phyloP scores from a whole-genome alignment of 2,329 filamentous ascomycete species.

The Aspergillus viridinutans region DNA sequence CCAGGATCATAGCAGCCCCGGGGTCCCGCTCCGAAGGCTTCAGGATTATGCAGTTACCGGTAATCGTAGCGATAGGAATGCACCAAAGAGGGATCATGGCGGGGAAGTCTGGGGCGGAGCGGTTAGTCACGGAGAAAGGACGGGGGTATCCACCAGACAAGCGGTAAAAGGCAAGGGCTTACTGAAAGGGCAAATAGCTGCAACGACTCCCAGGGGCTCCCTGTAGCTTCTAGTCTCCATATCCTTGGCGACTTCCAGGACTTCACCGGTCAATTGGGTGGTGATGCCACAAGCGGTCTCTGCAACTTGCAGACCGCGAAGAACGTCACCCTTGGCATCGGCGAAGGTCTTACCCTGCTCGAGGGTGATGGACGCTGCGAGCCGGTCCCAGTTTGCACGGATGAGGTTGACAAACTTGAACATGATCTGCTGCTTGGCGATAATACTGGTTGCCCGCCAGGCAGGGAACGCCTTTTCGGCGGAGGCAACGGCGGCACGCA shows the following conservation, averaged over 20 bases:
- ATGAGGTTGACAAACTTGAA: constrained; percentile 64
- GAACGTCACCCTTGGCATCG: constrained; percentile 63
- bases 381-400: constrained; percentile 60
- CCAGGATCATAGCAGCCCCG: constrained; percentile 63
- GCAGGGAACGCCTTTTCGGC: constrained; percentile 60
- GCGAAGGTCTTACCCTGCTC: constrained; percentile 67
- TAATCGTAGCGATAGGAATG: constrained; percentile 61
- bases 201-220: constrained; percentile 61
- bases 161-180: constrained; percentile 24
- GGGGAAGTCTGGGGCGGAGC: constrained; percentile 53
- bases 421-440: constrained; percentile 60
- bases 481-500: constrained; percentile 58
- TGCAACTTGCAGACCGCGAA: constrained; percentile 62
- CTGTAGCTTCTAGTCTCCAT: constrained; percentile 66
- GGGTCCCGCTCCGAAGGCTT: constrained; percentile 65
- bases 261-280: constrained; percentile 61
- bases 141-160: neutral
- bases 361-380: constrained; percentile 62
- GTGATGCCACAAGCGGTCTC: constrained; percentile 66
- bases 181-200: constrained; percentile 65
- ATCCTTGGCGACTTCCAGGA: constrained; percentile 66
- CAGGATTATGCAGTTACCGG: constrained; percentile 60
- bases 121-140: constrained; percentile 16
- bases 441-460: constrained; percentile 58
- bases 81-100: constrained; percentile 69